Evolutionary conservation across 805 yeast species (phyloP), one percentile per base, ranked within the genome.

Genomic region (Pichia occidentalis): DNA sequence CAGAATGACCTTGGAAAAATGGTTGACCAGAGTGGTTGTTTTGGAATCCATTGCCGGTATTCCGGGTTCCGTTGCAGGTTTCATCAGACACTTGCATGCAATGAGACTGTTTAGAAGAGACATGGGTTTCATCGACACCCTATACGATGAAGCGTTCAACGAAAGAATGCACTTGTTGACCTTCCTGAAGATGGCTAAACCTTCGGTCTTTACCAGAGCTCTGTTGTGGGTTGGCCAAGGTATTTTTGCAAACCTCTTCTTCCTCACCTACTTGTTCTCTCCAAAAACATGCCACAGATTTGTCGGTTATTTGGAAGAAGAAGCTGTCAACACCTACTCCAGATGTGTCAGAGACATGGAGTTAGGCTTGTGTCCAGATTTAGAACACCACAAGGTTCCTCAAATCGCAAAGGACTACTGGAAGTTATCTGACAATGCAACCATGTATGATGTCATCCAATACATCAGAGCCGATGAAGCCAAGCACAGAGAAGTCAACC

Each of bases 11-110:
- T 72, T 71, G 19, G 65, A 63, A 37, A 74, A 76, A 51, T 81
- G 87, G 87, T 49, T 81, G 41, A 71, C 75, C 6, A 56, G 82
- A 37, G 59, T 71, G 40, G 72, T 81, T 26, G 78, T 81, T 49
- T 65, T 80, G 47, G 88, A 80, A 56, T 70, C 78, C 43, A 68
- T 81, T 39, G 88, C 88, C 4, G 87, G 85, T 7, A 84, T 80
- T n/a, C 88, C 88, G 1, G 87, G 88, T 9, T 73, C 78, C 67
- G 82, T 77, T 32, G 88, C 84, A 3, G 81, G 82, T 1, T 80
- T 79, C 59, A 56, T 81, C 29, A 69, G 87, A 40, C 87, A 81
- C 53, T 64, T 80, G 49, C 78, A 76, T 45, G 71, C 84, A 2
- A 54, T 80, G 33, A 61, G 88, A 46, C 56, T 78, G 34, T 61